Evolutionary conservation across 108 stramenopile species (phyloP), one percentile per base, ranked within the genome.

Genomic region (Aureococcus anophagefferens): DNA sequence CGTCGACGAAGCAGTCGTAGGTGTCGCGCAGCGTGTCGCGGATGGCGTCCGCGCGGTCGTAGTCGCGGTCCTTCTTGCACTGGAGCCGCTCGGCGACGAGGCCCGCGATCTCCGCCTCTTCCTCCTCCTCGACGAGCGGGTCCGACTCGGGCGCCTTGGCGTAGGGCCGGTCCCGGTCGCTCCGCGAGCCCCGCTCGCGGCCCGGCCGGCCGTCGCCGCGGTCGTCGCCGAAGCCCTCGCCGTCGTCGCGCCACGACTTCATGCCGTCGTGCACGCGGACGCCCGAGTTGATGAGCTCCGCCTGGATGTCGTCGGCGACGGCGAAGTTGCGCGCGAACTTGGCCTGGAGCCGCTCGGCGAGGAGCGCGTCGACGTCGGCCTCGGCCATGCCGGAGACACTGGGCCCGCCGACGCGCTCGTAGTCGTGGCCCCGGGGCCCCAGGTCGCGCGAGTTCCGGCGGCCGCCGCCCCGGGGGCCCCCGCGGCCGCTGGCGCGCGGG

Each of bases 201-300:
- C 30, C 63, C 9, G 63, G 9, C 7, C 18, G 5, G 15, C 7
- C 63, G 63, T 64, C 18, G 63, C 63, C 30, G 9, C 4, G 9
- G 4, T 70, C 31, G 30, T 70, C 32, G 69, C 29, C 40, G 33
- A 62, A 70, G 32, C 33, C 62, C 5, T 33, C 74, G 66, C 86
- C 86, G 71, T 89, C 89, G 21, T 77, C 85, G 37, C 86, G 69
- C 86, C 86, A 89, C 71, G 84, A 77, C 69, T 84, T 86, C 46
- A 44, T 33, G 9, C 76, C 81, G 69, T 89, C 88, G 69, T 87
- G 79, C 9, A 89, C 77, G 65, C 68, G 79, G 30, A 89, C 86
- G 34, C 85, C 86, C 30, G 35, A 35, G 32, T 62, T 67, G 4
- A 81, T 40, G 15, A 88, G 74, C 14, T 84, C 77, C 33, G 21